Conservation (phyloP, 2,329 filamentous ascomycete species). For the Trichothecium roseum region DNA sequence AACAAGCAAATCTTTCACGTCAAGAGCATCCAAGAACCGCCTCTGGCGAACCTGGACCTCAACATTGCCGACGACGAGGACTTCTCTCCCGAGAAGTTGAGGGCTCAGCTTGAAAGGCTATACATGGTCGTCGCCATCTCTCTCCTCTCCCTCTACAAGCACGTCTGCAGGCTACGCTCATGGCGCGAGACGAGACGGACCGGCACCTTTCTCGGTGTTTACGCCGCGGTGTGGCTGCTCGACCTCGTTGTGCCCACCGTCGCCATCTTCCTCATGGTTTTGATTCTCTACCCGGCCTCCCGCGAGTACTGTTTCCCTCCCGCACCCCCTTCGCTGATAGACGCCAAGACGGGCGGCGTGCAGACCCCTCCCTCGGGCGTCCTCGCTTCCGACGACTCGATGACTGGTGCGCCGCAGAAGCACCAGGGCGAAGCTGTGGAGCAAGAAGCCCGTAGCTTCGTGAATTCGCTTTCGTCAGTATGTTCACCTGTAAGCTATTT, state of each 20-base stretch:
- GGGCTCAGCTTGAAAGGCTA: slow-evolving; percentile 65
- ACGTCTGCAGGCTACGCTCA: slow-evolving; percentile 64
- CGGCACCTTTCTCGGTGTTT: slow-evolving; percentile 46
- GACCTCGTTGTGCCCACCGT: slow-evolving; percentile 60
- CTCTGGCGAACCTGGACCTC: slow-evolving; percentile 61
- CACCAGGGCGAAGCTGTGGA: slow-evolving; percentile 77
- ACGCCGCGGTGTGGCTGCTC: slow-evolving; percentile 57
- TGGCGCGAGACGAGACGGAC: slow-evolving; percentile 69
- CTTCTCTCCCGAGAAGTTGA: slow-evolving; percentile 74
- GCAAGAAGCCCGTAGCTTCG: slow-evolving; percentile 71
- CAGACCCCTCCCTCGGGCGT: slow-evolving; percentile 70
- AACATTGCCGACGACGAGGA: slow-evolving; percentile 76
- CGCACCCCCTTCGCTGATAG: slow-evolving; percentile 64
- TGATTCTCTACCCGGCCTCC: slow-evolving; percentile 56
- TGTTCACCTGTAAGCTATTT: slow-evolving; percentile 17
- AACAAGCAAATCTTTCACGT: slow-evolving; percentile 63
- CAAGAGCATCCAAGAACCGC: slow-evolving; percentile 44
- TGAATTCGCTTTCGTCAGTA: slow-evolving; percentile 50
- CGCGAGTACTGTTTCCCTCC: slow-evolving; percentile 62
- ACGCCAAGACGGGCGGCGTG: slow-evolving; percentile 58
- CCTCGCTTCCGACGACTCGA: slow-evolving; percentile 63
- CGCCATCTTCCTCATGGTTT: slow-evolving; percentile 45
- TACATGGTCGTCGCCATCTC: slow-evolving; percentile 71
- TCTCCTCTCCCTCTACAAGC: slow-evolving; percentile 57
- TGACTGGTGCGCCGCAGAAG: slow-evolving; percentile 74